Conservation (phyloP, 139 green algal species). For the Marvania coccoides region DNA sequence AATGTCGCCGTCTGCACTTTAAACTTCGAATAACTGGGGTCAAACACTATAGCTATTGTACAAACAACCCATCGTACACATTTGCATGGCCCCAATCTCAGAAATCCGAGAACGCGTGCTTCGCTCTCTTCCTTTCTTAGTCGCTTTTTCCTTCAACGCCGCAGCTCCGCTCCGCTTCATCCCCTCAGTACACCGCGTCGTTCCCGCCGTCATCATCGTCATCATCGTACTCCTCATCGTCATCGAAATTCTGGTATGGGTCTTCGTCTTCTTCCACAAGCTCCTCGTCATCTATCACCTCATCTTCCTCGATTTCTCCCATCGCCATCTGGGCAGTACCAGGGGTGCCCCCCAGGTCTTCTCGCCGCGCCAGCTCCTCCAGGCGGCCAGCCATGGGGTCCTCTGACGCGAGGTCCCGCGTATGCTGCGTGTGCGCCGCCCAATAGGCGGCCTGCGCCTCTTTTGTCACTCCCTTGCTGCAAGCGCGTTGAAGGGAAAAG, state of each 20-base stretch:
- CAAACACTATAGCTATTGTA: no score
- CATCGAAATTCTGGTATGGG: slow-evolving; percentile 4
- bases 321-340: not conserved
- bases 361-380: not conserved
- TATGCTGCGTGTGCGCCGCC: not conserved
- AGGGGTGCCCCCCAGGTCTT: not conserved
- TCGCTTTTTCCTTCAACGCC: no score
- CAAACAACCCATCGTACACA: no score
- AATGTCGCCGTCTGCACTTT: no score
- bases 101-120: no score
- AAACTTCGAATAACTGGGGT: no score
- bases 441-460: not conserved
- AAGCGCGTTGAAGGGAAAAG: not conserved
- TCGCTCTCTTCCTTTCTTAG: no score
- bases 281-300: not conserved
- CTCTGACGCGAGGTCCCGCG: not conserved
- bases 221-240: slow-evolving; percentile 13
- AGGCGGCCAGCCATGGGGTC: not conserved
- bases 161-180: not conserved
- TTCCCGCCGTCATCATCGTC: not conserved
- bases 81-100: no score
- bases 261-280: slow-evolving; percentile 4
- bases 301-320: not conserved
- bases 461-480: not conserved
- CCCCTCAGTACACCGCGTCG: not conserved